phyloP scores from a whole-genome alignment of 768 basidiomycete genomes.

The Tulasnella calospora region DNA sequence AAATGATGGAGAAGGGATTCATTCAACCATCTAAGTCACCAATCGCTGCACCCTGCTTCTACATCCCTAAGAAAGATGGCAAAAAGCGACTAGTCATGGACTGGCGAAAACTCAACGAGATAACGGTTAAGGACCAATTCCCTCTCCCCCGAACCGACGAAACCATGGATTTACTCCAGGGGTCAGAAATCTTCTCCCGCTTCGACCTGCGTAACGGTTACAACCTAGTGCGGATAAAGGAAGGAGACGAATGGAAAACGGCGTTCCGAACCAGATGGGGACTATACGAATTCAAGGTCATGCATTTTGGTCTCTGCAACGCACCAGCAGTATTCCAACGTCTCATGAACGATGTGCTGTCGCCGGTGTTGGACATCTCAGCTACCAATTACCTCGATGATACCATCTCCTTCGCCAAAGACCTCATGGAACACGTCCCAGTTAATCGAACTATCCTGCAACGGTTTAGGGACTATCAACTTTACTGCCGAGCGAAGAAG shows the following conservation, averaged over 20 bases:
- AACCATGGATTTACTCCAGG: background rate
- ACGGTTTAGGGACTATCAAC: background rate
- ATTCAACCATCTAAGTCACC: constrained; percentile 37
- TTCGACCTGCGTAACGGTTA: constrained; percentile 20
- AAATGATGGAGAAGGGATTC: constrained; percentile 39
- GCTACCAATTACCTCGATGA: constrained; percentile 30
- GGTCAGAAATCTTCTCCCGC: background rate
- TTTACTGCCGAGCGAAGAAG: background rate
- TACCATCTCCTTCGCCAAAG: constrained; percentile 24
- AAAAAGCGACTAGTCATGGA: background rate
- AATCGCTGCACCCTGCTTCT: constrained; percentile 22
- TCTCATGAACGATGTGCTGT: background rate
- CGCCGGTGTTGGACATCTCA: constrained; percentile 18
- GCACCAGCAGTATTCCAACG: background rate
- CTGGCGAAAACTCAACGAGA: background rate
- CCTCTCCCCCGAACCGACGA: constrained; percentile 28
- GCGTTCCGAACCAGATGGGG: constrained; percentile 13
- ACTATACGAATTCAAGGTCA: background rate
- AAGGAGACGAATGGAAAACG: constrained; percentile 24
- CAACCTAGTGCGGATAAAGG: constrained; percentile 12
- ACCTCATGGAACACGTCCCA: background rate
- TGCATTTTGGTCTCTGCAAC: background rate
- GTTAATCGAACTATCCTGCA: background rate
- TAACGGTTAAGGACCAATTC: background rate
- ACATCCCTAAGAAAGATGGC: constrained; percentile 23